These are phyloP conservation scores for Panaeolus papilionaceus DNA, from an alignment of 768 basidiomycete genomes.

Conservation along the genomic window DNA sequence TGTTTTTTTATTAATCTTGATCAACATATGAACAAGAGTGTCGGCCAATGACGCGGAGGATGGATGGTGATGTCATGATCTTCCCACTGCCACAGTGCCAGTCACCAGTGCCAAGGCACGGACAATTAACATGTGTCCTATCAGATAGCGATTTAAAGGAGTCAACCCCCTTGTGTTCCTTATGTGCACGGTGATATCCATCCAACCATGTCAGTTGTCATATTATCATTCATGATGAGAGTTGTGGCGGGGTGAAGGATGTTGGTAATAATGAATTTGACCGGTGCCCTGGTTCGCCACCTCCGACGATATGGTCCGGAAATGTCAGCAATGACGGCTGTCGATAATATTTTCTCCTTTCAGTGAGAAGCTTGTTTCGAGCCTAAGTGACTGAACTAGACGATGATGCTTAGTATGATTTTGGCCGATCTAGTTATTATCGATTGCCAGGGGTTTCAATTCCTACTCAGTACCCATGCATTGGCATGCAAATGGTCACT, in stretches of 20 bases:
- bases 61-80: conserved; percentile 5
- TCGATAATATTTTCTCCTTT: background rate
- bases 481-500: too few relatives aligned
- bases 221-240: background rate
- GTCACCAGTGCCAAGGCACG: background rate
- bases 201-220: background rate
- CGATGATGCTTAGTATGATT: background rate
- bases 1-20: background rate
- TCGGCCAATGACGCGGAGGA: conserved; percentile 4
- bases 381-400: background rate
- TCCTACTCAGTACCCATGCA: background rate
- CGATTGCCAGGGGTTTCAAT: background rate
- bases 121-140: background rate
- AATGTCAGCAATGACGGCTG: background rate
- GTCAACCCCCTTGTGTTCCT: background rate
- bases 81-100: background rate
- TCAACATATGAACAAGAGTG: background rate
- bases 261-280: background rate
- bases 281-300: background rate
- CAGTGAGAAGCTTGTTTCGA: background rate
- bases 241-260: background rate
- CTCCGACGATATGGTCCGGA: background rate
- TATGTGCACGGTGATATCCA: background rate
- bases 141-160: background rate
- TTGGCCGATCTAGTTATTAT: background rate